Conservation (phyloP, 192 early-diverging fungal genomes). For the Gigaspora rosea region DNA sequence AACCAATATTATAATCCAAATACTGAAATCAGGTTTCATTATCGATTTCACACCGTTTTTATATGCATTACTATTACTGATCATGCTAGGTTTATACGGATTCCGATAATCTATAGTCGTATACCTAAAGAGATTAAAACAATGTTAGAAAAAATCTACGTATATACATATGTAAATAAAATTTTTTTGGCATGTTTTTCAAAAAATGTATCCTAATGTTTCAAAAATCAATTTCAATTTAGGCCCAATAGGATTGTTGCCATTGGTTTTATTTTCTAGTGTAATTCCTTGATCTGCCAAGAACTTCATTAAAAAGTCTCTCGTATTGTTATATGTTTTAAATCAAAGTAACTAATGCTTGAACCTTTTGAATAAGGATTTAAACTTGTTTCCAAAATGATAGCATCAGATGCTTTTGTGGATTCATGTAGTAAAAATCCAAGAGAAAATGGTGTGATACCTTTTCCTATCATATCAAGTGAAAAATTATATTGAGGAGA, state of each 20-base stretch:
- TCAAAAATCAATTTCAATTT: constrained; percentile 30
- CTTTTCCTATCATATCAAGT: neutral
- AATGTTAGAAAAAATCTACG: too few relatives aligned
- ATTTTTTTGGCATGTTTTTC: too few relatives aligned
- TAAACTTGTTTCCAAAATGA: constrained; percentile 40
- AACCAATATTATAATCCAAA: too few relatives aligned
- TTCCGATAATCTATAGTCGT: too few relatives aligned
- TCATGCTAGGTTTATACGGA: too few relatives aligned
- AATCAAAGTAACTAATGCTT: constrained; percentile 43
- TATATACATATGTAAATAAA: too few relatives aligned
- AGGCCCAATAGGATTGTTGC: constrained; percentile 35
- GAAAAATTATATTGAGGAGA: constrained; percentile 13
- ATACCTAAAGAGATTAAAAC: too few relatives aligned
- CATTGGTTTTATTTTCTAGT: constrained; percentile 4
- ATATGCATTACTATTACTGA: too few relatives aligned
- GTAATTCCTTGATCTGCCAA: constrained; percentile 37
- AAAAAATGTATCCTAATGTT: constrained; percentile 41
- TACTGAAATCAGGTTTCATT: too few relatives aligned
- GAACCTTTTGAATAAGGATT: constrained; percentile 39
- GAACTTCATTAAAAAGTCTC: constrained; percentile 46
- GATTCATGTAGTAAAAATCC: constrained; percentile 16
- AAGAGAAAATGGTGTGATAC: neutral
- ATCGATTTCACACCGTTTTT: too few relatives aligned
- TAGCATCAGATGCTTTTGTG: neutral
- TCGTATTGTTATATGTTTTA: constrained; percentile 18